These are phyloP conservation scores for Pleurotus tuoliensis DNA, from an alignment of 768 basidiomycete genomes.

Conservation along the genomic window DNA sequence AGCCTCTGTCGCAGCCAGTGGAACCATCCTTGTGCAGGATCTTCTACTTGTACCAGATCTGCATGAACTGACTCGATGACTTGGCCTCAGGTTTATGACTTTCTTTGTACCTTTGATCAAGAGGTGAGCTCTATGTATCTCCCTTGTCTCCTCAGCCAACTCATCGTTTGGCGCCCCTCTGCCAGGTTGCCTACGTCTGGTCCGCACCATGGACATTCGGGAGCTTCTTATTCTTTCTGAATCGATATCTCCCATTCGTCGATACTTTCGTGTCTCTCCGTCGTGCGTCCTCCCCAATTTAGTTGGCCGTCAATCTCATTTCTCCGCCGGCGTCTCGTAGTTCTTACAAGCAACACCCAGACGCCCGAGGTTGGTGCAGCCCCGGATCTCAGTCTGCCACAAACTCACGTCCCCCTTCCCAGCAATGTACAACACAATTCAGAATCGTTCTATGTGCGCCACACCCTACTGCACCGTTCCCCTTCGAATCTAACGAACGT, in stretches of 20 bases:
- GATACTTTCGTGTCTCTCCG: conserved; percentile 22
- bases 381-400: neutral
- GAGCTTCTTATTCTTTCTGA: conserved; percentile 22
- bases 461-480: too few relatives aligned
- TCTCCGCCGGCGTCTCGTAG: neutral
- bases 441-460: conserved; percentile 28
- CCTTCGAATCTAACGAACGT: too few relatives aligned
- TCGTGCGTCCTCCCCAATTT: conserved; percentile 1
- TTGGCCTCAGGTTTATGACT: conserved; percentile 19
- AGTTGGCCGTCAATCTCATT: neutral
- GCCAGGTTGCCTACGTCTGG: conserved; percentile 22
- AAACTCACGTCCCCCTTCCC: neutral
- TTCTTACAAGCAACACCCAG: neutral
- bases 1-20: neutral
- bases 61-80: neutral
- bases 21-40: neutral
- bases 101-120: conserved; percentile 21
- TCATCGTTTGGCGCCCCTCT: neutral
- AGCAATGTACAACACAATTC: conserved; percentile 23
- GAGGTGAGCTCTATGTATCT: conserved; percentile 14
- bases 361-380: neutral
- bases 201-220: conserved; percentile 17
- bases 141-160: neutral
- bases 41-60: neutral
- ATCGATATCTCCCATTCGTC: conserved; percentile 28